phyloP scores from a whole-genome alignment of 2,329 filamentous ascomycete species.

The Aplosporella prunicola region DNA sequence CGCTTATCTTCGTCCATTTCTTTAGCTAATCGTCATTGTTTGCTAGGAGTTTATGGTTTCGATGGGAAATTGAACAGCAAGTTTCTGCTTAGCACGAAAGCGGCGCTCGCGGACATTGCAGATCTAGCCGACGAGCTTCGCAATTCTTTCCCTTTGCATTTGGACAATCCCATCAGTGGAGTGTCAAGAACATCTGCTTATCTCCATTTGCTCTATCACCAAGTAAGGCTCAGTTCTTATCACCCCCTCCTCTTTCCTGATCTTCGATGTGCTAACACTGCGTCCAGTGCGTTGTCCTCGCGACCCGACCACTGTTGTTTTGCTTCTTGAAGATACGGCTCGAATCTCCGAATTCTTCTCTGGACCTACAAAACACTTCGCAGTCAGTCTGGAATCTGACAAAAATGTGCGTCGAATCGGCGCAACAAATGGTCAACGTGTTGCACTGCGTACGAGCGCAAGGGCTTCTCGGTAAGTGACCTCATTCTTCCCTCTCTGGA shows the following conservation, averaged over 20 bases:
- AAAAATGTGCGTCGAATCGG: slow-evolving; percentile 35
- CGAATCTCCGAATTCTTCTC: slow-evolving; percentile 19
- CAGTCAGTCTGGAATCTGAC: slow-evolving; percentile 30
- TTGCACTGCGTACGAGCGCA: slow-evolving; percentile 37
- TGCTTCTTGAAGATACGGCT: slow-evolving; percentile 32
- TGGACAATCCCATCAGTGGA: slow-evolving; percentile 28
- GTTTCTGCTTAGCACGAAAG: slow-evolving; percentile 32
- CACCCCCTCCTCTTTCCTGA: neutral
- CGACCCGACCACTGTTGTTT: slow-evolving; percentile 34
- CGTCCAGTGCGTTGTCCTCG: slow-evolving; percentile 33
- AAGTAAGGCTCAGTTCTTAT: slow-evolving; percentile 20
- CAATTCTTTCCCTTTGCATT: slow-evolving; percentile 27
- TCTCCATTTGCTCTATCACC: slow-evolving; percentile 28
- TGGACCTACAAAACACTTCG: slow-evolving; percentile 26
- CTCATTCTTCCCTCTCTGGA: slow-evolving; percentile 1
- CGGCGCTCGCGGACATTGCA: slow-evolving; percentile 31
- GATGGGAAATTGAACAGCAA: slow-evolving; percentile 28
- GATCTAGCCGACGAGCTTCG: slow-evolving; percentile 32
- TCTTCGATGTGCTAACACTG: neutral
- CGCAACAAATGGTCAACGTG: slow-evolving; percentile 35
- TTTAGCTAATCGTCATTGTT: neutral
- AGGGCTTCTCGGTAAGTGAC: slow-evolving; percentile 35
- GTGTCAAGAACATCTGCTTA: slow-evolving; percentile 36
- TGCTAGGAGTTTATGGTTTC: slow-evolving; percentile 33
- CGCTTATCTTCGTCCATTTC: neutral